Conservation (phyloP, 805 yeast genomes). For the Metschnikowia hibisci region DNA sequence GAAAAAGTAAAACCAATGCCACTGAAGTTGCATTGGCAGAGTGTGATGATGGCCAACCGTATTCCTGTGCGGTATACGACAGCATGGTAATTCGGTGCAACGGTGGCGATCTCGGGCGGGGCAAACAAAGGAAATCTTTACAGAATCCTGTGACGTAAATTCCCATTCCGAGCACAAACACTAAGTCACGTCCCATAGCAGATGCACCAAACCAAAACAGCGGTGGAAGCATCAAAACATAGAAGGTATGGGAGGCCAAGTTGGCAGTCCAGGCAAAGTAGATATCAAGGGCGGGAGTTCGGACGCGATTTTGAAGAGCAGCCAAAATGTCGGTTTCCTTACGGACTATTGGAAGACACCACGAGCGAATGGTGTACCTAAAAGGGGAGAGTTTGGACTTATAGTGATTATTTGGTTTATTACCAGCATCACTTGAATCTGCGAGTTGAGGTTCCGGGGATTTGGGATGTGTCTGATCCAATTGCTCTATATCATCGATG, state of each 20-base stretch:
- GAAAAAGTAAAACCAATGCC: conserved; percentile 41
- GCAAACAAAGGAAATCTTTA: conserved; percentile 84
- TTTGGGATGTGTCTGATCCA: too few species aligned
- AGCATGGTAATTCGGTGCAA: conserved; percentile 84
- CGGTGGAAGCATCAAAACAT: conserved; percentile 81
- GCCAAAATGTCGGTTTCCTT: conserved; percentile 62
- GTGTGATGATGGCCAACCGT: conserved; percentile 93
- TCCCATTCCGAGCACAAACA: conserved; percentile 61
- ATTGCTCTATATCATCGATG: too few species aligned
- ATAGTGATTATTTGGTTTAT: conserved; percentile 64
- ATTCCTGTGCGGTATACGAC: conserved; percentile 86
- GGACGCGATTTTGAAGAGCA: conserved; percentile 47
- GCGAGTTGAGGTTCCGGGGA: too few species aligned
- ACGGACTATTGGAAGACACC: conserved; percentile 53
- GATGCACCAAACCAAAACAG: conserved; percentile 78
- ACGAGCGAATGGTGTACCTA: conserved; percentile 52
- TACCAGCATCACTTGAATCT: conserved; percentile 62
- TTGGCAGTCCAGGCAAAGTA: conserved; percentile 87
- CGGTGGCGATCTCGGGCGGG: conserved; percentile 92
- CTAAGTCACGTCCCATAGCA: conserved; percentile 54
- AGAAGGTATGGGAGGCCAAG: conserved; percentile 90
- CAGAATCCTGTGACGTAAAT: conserved; percentile 67
- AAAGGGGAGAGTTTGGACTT: conserved; percentile 48
- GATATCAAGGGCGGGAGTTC: conserved; percentile 54
- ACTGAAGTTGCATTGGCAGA: conserved; percentile 93